Conservation (phyloP, 768 basidiomycete species). For the Sarcomyxa edulis region DNA sequence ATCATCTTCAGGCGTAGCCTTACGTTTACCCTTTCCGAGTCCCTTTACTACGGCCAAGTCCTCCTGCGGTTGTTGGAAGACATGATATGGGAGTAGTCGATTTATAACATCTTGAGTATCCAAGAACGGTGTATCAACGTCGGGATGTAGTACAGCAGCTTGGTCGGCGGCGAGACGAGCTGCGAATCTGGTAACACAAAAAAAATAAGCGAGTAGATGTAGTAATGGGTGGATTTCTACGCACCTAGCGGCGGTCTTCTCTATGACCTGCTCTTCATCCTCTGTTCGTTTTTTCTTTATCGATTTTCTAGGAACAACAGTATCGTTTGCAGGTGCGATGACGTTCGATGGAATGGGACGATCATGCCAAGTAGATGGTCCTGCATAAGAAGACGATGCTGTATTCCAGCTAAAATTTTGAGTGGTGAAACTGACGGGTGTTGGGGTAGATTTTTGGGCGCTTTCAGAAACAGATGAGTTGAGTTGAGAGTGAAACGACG, state of each 20-base stretch:
- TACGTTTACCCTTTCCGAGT: slow-evolving; percentile 58
- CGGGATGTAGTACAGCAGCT: slow-evolving; percentile 51
- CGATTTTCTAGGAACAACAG: slow-evolving; percentile 11
- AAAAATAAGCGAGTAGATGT: neutral
- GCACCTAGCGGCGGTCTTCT: slow-evolving; percentile 46
- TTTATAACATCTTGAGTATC: slow-evolving; percentile 59
- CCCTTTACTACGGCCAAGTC: slow-evolving; percentile 36
- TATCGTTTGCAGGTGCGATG: neutral
- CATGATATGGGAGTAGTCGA: slow-evolving; percentile 75
- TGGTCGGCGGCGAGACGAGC: slow-evolving; percentile 61
- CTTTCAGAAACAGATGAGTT: slow-evolving; percentile 16
- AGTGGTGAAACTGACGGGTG: slow-evolving; percentile 15
- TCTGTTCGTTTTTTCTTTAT: slow-evolving; percentile 33
- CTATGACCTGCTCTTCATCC: slow-evolving; percentile 48
- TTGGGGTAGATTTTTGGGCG: slow-evolving; percentile 11
- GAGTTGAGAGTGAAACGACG: slow-evolving; percentile 25
- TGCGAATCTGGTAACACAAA: slow-evolving; percentile 36
- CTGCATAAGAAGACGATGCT: slow-evolving; percentile 16
- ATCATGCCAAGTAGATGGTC: slow-evolving; percentile 23
- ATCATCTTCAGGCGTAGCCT: slow-evolving; percentile 38
- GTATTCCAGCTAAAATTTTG: slow-evolving; percentile 15
- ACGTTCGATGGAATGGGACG: slow-evolving; percentile 1
- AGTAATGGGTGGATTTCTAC: slow-evolving; percentile 10
- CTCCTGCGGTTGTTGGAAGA: slow-evolving; percentile 70
- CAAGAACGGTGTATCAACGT: slow-evolving; percentile 64